Base-by-base conservation (phyloP, 495 filamentous ascomycete genomes). In the Neurospora sp. region DNA sequence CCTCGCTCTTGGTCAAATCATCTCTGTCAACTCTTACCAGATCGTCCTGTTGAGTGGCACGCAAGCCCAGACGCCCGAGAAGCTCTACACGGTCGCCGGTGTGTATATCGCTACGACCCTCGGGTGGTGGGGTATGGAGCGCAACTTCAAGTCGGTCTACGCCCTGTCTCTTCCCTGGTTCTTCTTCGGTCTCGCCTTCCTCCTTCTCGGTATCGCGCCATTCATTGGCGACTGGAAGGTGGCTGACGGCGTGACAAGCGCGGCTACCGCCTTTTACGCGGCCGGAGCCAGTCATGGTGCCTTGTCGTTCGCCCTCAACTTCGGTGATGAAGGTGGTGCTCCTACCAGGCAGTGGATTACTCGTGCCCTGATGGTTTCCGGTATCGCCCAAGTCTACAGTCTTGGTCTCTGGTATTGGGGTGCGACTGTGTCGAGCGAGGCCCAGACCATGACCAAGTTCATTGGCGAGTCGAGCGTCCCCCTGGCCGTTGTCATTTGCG, bases 341-440 rank as follows among this genome's bases (percentile, higher is more conserved):
- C 88, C 90, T 7, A 83, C 88, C 38, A 88, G 84, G 69, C 84
- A 86, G 65, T 92, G 90, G 90, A 87, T 87, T 74, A 89, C 87
- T 75, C 88, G 90, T 38, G 90, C 90, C 59, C 86, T 87, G 77
- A 75, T 86, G 44, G 87, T 91, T 72, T 87, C 90, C 77, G 90
- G 90, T 18, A 86, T 88, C 22, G 87, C 89, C 71, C 89, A 91
- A 73, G 80, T 91, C 61, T 91, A 90, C 80, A 84, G 87, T 73
- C 85, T 86, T 6, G 83, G 81, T n/a, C 84, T 92, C 20, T 92
- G 89, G 89, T 90, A 85, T 79, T 91, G 90, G 90, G 90, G 89
- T 22, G 82, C 80, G 42, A 77, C 81, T 65, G 77, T 86, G 39
- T 79, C 83, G 39, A 74, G 78, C 69, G 41, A 68, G 20, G 73